These are phyloP conservation scores for Lecanicillium sp. DNA, from an alignment of 2,329 filamentous ascomycete genomes.

Conservation along the genomic window DNA sequence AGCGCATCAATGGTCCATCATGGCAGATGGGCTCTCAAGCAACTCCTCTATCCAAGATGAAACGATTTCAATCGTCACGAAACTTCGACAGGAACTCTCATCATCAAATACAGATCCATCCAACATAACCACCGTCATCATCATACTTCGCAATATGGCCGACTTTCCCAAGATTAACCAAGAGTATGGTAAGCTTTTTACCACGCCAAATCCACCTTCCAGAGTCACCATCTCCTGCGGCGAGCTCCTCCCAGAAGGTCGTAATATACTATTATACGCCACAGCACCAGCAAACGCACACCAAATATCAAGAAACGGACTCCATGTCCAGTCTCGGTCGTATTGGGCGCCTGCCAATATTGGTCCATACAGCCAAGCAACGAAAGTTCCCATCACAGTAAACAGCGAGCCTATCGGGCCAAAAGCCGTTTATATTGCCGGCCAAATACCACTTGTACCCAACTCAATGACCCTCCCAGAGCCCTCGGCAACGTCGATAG, in stretches of 20 bases:
- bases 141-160: conserved; percentile 71
- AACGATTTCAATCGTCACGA: conserved; percentile 36
- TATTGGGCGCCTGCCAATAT: conserved; percentile 99
- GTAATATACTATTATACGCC: conserved; percentile 53
- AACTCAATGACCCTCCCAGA: conserved; percentile 60
- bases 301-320: conserved; percentile 39
- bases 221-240: conserved; percentile 78
- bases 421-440: conserved; percentile 59
- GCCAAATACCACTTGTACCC: conserved; percentile 84
- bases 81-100: conserved; percentile 33
- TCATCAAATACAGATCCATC: conserved; percentile 19
- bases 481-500: conserved; percentile 30
- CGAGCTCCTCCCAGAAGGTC: conserved; percentile 48
- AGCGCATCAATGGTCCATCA: conserved; percentile 26
- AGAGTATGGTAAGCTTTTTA: conserved; percentile 69
- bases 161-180: conserved; percentile 70
- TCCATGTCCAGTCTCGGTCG: conserved; percentile 87
- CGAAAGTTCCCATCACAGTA: conserved; percentile 37
- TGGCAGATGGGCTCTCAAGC: conserved; percentile 16
- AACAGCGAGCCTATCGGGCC: conserved; percentile 13
- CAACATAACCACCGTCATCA: conserved; percentile 45
- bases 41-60: conserved; percentile 34
- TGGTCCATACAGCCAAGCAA: conserved; percentile 89
- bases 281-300: conserved; percentile 25
- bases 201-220: conserved; percentile 71